These are phyloP conservation scores for Saururus chinensis DNA, from an alignment of 164 flowering plant species.

Conservation along the genomic window DNA sequence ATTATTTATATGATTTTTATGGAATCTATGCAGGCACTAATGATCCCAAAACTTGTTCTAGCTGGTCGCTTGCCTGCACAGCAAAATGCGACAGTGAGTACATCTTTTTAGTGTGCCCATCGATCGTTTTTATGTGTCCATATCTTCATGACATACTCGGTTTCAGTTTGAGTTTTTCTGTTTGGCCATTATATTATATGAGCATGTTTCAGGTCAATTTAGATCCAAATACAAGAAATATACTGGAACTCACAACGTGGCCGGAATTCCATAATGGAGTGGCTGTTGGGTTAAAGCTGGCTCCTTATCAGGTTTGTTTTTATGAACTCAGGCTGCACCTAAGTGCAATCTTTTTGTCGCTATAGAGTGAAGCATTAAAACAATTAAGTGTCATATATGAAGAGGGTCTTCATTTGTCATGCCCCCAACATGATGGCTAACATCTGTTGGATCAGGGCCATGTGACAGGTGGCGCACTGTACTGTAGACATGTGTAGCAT, in stretches of 20 bases:
- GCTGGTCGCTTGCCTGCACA: conserved; percentile 98
- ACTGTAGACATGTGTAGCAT: too few species aligned
- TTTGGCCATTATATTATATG: not conserved
- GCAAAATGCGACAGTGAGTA: conserved; percentile 94
- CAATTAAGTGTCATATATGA: too few species aligned
- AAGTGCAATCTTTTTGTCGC: not conserved
- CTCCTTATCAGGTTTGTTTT: conserved; percentile 70
- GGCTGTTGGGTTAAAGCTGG: conserved; percentile 88
- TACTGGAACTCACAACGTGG: conserved; percentile 84
- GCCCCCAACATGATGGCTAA: too few species aligned
- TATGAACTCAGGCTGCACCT: not conserved
- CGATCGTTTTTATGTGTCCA: not conserved
- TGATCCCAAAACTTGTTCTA: conserved; percentile 86
- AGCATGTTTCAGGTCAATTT: conserved; percentile 57
- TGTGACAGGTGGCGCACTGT: too few species aligned
- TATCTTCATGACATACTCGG: not conserved
- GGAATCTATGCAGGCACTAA: conserved; percentile 51
- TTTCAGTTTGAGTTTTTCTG: not conserved
- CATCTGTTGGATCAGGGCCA: too few species aligned
- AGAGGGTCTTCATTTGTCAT: too few species aligned
- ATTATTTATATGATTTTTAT: not conserved
- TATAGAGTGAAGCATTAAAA: too few species aligned
- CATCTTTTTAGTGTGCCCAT: not conserved
- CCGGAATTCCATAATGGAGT: conserved; percentile 99
- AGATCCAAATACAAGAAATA: conserved; percentile 78